phyloP scores from a whole-genome alignment of 2,329 filamentous ascomycete species.

The Fusarium equiseti region DNA sequence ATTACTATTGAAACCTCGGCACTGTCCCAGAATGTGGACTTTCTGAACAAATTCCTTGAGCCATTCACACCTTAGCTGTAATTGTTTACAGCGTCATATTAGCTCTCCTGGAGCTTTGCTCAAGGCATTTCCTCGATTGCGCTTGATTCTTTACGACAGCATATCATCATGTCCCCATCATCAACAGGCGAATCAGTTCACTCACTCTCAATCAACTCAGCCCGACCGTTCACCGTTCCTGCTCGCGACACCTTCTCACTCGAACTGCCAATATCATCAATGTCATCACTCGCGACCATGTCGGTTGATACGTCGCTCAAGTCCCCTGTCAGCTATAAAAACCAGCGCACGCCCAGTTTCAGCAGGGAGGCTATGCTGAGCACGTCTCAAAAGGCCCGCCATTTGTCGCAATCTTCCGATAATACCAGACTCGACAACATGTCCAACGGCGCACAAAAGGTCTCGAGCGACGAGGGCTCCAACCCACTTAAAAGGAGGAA shows the following conservation, averaged over 20 bases:
- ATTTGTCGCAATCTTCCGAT: conserved; percentile 67
- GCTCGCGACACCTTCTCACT: conserved; percentile 62
- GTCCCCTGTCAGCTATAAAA: conserved; percentile 63
- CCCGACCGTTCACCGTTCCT: conserved; percentile 60
- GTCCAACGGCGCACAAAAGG: conserved; percentile 61
- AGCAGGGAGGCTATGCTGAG: conserved; percentile 67
- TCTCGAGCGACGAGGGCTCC: conserved; percentile 63
- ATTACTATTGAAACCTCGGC: conserved; percentile 20
- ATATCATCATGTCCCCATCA: conserved; percentile 62
- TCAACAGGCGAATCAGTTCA: conserved; percentile 66
- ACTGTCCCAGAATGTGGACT: conserved; percentile 39
- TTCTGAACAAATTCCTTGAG: conserved; percentile 31
- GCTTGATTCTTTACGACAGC: conserved; percentile 41
- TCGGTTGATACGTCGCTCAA: conserved; percentile 62
- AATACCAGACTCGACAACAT: conserved; percentile 57
- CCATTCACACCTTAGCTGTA: conserved; percentile 16
- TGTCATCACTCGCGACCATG: conserved; percentile 57
- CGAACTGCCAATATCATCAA: conserved; percentile 61
- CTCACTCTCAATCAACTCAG: conserved; percentile 55
- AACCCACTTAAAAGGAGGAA: conserved; percentile 72
- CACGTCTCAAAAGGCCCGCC: conserved; percentile 65
- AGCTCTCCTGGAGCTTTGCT: conserved; percentile 5
- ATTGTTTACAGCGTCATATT: not conserved
- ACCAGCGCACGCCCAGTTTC: conserved; percentile 59
- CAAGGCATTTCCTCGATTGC: conserved; percentile 29